A percentile compares a stretch with the other conserved stretches of the same genome.
Evolutionary conservation across 495 filamentous ascomycete genomes (phyloP).

Genomic region (Tuber indicum): DNA sequence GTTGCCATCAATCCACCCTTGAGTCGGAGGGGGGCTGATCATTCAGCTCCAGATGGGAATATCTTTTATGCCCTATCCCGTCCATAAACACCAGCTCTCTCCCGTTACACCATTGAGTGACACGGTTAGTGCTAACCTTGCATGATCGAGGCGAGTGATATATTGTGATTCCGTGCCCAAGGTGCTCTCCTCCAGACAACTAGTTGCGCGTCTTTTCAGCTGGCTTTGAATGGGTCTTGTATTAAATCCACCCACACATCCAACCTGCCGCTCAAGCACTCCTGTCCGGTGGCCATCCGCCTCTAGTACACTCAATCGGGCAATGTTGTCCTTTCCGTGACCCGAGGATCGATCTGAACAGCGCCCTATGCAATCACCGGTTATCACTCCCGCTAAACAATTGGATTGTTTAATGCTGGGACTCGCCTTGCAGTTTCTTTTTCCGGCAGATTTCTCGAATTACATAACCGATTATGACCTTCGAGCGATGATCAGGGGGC

Average conservation of each 20-base stretch:
- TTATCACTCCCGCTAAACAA: slow-evolving; percentile 2
- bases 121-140: not conserved
- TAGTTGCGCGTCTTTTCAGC: not conserved
- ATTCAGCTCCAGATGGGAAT: not conserved
- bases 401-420: not conserved
- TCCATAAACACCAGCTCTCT: not conserved
- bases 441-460: not conserved
- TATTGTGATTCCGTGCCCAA: not conserved
- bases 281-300: not conserved
- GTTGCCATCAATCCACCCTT: not conserved
- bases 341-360: not conserved
- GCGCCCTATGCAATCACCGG: not conserved
- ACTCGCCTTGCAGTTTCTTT: not conserved
- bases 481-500: not conserved
- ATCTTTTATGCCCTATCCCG: not conserved
- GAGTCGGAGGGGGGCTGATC: not conserved
- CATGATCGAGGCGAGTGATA: not conserved
- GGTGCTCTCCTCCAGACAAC: not conserved
- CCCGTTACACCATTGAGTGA: not conserved
- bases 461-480: not conserved
- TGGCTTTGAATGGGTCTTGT: not conserved
- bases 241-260: not conserved
- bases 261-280: not conserved
- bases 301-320: not conserved
- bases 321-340: not conserved